These are phyloP conservation scores for Phaeoacremonium minimum DNA, from an alignment of 2,329 filamentous ascomycete species.

Conservation along the genomic window DNA sequence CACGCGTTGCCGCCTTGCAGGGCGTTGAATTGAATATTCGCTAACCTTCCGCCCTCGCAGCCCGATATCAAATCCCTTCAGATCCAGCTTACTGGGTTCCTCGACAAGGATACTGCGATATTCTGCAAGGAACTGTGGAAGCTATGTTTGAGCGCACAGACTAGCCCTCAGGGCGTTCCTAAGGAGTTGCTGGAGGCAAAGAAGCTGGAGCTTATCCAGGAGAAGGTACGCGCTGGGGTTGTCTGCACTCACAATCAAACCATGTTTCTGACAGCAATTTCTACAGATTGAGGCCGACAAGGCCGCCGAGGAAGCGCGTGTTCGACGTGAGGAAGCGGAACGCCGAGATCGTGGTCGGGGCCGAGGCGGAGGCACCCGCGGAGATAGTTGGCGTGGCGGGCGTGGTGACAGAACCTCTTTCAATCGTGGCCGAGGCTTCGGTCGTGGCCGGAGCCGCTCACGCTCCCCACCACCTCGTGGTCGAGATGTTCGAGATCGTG, in stretches of 20 bases:
- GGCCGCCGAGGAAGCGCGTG: constrained; percentile 70
- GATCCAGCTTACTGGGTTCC: constrained; percentile 89
- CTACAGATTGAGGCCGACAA: constrained; percentile 74
- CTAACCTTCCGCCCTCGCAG: too few relatives aligned
- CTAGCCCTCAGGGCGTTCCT: constrained; percentile 83
- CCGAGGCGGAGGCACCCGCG: constrained; percentile 29
- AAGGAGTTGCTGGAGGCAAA: constrained; percentile 95
- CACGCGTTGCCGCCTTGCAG: background rate
- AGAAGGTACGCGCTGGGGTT: constrained; percentile 64
- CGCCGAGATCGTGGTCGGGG: constrained; percentile 59
- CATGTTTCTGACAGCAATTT: constrained; percentile 6
- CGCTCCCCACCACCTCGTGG: constrained; percentile 41
- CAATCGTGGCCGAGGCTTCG: constrained; percentile 36
- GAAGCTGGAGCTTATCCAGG: constrained; percentile 89
- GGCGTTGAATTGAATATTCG: too few relatives aligned
- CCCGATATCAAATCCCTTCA: constrained; percentile 95
- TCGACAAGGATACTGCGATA: constrained; percentile 81
- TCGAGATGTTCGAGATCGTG: constrained; percentile 37
- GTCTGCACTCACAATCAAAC: background rate
- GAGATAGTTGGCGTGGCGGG: constrained; percentile 50
- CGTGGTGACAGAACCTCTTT: constrained; percentile 47
- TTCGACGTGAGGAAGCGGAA: constrained; percentile 66
- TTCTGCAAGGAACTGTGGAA: constrained; percentile 97
- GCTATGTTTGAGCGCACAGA: constrained; percentile 83
- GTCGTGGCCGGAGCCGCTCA: constrained; percentile 40